Base-by-base conservation (phyloP, 2,329 filamentous ascomycete genomes). In the Trichoderma oligosporum region DNA sequence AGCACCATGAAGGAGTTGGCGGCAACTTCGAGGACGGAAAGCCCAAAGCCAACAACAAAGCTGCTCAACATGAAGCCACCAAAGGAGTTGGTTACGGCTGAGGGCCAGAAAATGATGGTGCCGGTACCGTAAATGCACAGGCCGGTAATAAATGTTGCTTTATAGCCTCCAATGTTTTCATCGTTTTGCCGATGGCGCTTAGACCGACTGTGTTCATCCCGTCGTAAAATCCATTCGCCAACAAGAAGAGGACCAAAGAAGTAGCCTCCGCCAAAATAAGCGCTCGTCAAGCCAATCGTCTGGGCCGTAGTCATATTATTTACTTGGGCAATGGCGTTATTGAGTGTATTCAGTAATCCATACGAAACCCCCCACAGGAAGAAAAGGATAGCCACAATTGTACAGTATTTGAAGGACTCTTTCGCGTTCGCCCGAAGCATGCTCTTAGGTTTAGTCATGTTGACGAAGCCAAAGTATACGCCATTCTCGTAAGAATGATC, bases 281-380 rank as follows among this genome's bases (percentile, higher is more conserved):
- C 80, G 58, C 81, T 83, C 20, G 86, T 87, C 36, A 91, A 78
- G 1, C 85, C 85, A 3, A 90, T 74, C 0, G 81, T 85, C 68
- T 91, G 79, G 6, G 82, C 78, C 0, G 77, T 70, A 1, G 77
- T 81, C 78, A 88, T 86, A 20, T 80, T 66, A 12, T 85, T 80
- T 5, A 90, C 80, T 11, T 72, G 67, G 33, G 86, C 83, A 52
- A 91, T 85, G 22, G 84, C 83, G 18, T 79, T 80, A 68, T 96
- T 96, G 25, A 97, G 80, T 0, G 86, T 87, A 65, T 94, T 91
- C 5, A 96, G 77, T 2, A 96, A 79, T 0, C 92, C 92, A 64
- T 96, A 96, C 0, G 91, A 91, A 58, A 96, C 87, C 0, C 92
- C 92, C 91, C 91, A 96, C 2, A 96, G 76, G 62, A 96, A 85